These are phyloP conservation scores for Cubamyces sp. DNA, from an alignment of 768 basidiomycete species.

Conservation along the genomic window DNA sequence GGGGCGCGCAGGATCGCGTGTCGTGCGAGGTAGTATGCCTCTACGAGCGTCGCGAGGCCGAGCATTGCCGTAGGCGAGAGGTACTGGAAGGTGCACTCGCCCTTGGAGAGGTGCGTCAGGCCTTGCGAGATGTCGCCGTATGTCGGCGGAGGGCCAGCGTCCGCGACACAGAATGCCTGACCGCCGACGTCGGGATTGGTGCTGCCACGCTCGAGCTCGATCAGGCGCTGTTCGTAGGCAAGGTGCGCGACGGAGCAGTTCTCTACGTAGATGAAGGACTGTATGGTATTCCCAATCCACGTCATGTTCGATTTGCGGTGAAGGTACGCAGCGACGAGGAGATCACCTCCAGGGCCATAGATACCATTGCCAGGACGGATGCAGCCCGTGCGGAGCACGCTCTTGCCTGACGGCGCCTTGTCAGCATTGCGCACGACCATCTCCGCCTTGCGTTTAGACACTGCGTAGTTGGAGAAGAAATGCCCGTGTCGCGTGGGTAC, in stretches of 20 bases:
- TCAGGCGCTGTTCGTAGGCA: constrained; percentile 70
- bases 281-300: constrained; percentile 61
- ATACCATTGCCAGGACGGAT: constrained; percentile 81
- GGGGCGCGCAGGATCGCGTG: constrained; percentile 41
- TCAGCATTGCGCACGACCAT: constrained; percentile 47
- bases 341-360: constrained; percentile 77
- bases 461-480: constrained; percentile 82
- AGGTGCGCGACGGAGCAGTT: constrained; percentile 76
- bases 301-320: constrained; percentile 60
- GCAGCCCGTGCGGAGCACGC: constrained; percentile 67
- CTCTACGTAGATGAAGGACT: constrained; percentile 75
- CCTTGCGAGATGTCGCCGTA: constrained; percentile 64
- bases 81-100: constrained; percentile 56
- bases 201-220: constrained; percentile 50
- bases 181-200: constrained; percentile 71
- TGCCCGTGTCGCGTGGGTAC: constrained; percentile 58
- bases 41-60: constrained; percentile 60
- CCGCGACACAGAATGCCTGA: constrained; percentile 66
- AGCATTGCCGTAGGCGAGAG: constrained; percentile 70
- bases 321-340: constrained; percentile 67
- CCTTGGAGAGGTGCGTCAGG: constrained; percentile 58
- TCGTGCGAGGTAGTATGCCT: constrained; percentile 55
- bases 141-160: constrained; percentile 65
- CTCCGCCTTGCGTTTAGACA: constrained; percentile 65
- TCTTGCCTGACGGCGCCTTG: constrained; percentile 37